phyloP scores from a whole-genome alignment of 805 yeast species.

The Kluyveromyces wickerhamii region DNA sequence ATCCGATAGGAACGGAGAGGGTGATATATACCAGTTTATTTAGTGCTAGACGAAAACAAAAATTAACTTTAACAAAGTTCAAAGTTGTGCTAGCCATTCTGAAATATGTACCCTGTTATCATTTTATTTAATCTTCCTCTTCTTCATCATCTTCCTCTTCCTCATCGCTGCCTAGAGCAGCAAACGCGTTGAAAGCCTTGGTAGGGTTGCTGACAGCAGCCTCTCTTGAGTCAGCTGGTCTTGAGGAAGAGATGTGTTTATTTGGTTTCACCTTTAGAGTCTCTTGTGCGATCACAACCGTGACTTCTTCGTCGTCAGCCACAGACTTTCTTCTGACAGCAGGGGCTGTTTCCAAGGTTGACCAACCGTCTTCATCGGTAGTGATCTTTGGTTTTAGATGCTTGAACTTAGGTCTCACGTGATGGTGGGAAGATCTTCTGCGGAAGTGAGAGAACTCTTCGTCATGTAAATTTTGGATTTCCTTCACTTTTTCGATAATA shows the following conservation, averaged over 20 bases:
- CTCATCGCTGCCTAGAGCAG: slow-evolving; percentile 57
- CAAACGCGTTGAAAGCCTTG: slow-evolving; percentile 70
- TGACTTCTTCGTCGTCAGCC: slow-evolving; percentile 35
- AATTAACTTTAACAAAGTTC: not conserved
- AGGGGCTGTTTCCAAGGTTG: slow-evolving; percentile 47
- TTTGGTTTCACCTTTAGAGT: slow-evolving; percentile 56
- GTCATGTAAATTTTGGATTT: slow-evolving; percentile 30
- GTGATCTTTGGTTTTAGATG: slow-evolving; percentile 44
- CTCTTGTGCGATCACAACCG: slow-evolving; percentile 36
- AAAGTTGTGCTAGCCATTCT: not conserved
- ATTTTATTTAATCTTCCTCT: not conserved
- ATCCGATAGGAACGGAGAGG: no score
- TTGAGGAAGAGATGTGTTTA: slow-evolving; percentile 65
- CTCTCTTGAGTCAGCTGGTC: slow-evolving; percentile 68
- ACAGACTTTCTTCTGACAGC: slow-evolving; percentile 18
- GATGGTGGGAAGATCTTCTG: slow-evolving; percentile 48
- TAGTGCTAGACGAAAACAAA: no score
- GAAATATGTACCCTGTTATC: not conserved
- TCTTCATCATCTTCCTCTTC: slow-evolving; percentile 36
- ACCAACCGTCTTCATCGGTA: slow-evolving; percentile 80
- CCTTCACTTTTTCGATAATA: slow-evolving; percentile 60
- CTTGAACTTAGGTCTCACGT: slow-evolving; percentile 46
- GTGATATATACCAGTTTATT: no score
- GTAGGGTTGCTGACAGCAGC: slow-evolving; percentile 60
- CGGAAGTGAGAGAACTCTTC: slow-evolving; percentile 36